Conservation (phyloP, 2,329 filamentous ascomycete species). For the Aspergillus proliferans region DNA sequence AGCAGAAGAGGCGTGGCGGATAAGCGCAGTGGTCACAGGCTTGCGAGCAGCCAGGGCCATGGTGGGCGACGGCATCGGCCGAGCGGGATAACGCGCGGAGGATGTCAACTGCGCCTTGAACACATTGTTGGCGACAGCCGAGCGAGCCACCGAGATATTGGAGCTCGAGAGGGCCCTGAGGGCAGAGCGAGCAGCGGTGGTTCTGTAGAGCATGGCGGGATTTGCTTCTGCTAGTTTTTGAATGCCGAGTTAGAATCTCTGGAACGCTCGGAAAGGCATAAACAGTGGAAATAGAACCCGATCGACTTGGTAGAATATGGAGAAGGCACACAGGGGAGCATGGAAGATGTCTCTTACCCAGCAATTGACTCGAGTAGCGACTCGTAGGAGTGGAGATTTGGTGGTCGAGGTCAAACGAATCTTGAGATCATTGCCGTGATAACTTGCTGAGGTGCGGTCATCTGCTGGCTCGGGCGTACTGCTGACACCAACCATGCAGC, state of each 20-base stretch:
- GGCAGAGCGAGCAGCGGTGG: slow-evolving; percentile 39
- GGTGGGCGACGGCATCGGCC: slow-evolving; percentile 30
- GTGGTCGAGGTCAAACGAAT: slow-evolving; percentile 22
- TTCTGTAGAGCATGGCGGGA: slow-evolving; percentile 42
- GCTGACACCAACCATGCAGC: slow-evolving; percentile 23
- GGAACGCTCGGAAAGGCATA: slow-evolving; percentile 28
- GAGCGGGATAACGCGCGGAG: slow-evolving; percentile 32
- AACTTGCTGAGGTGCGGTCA: slow-evolving; percentile 27
- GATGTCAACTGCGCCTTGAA: slow-evolving; percentile 42
- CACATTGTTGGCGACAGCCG: slow-evolving; percentile 33
- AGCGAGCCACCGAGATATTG: slow-evolving; percentile 39
- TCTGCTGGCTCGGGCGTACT: slow-evolving; percentile 19
- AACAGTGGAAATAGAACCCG: slow-evolving; percentile 19
- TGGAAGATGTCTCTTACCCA: slow-evolving; percentile 28
- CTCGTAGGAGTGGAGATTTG: slow-evolving; percentile 30
- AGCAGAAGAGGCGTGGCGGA: slow-evolving; percentile 41
- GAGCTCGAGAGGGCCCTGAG: slow-evolving; percentile 39
- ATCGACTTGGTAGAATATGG: slow-evolving; percentile 24
- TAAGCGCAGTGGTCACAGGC: slow-evolving; percentile 43
- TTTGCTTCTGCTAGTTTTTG: slow-evolving; percentile 24
- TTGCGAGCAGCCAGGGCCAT: slow-evolving; percentile 40
- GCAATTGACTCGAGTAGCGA: slow-evolving; percentile 22
- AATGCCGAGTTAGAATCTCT: slow-evolving; percentile 24
- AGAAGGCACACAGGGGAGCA: slow-evolving; percentile 16
- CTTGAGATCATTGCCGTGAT: slow-evolving; percentile 13